Evolutionary conservation across 78 protist species (phyloP), one percentile per base, ranked within the genome.

Genomic region (Cavenderia fasciculata): DNA sequence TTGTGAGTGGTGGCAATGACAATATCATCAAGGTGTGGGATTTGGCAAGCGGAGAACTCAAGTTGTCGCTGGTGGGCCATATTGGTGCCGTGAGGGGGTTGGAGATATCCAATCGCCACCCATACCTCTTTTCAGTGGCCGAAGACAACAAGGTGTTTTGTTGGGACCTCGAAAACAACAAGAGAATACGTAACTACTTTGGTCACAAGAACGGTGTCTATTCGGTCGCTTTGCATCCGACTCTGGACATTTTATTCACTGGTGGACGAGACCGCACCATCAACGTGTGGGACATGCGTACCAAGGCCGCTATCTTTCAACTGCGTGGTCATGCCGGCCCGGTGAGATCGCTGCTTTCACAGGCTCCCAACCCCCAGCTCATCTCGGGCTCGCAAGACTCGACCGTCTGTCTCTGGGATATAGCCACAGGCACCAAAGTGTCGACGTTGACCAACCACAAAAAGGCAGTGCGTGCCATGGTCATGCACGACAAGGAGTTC

Each of bases 11-110:
- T 10, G 63, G 97, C 1, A 96, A 90, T 2, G 99, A 99, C 46
- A 68, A 97, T 1, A 97, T 99, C 1, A 96, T 99, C 44, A 99
- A 99, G 93, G 86, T 95, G 0, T 98, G 99, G 99, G 99, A 98
- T 63, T 63, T 98, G 14, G 99, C 99, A 12, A 52, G 94, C 0
- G 99, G 99, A 18, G 75, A 57, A 33, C 93, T 99, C 47, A 96
- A 96, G 85, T 85, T 98, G 23, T 97, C 99, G 0, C 93, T 99
- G 43, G 98, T 99, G 2, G 99, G 99, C 31, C 99, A 97, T 70
- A 74, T 95, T 74, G 56, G 86, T 36, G 31, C 96, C 0, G 95
- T 97, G 18, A 88, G 97, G 7, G 96, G 95, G 0, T 31, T 97
- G 2, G 94, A 87, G 4, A 75, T 98, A 11, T 84, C 96, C 11